Evolutionary conservation across 306 rosid species (phyloP).

Genomic region (Castanea crenata): DNA sequence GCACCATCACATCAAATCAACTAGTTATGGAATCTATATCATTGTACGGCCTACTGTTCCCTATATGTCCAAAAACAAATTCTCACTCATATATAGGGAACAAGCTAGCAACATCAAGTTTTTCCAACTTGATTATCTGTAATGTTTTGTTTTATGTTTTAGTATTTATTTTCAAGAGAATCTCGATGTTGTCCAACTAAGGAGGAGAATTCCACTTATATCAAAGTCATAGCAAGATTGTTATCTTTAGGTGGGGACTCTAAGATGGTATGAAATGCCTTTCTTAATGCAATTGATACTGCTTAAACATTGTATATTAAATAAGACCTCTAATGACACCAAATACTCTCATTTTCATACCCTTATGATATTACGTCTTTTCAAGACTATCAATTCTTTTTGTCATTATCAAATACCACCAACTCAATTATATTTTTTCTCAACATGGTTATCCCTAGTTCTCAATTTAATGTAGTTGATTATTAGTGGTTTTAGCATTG

Average conservation of each 20-base stretch:
- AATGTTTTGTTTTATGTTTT: background rate
- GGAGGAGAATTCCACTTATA: background rate
- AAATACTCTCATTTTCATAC: slow-evolving; percentile 2
- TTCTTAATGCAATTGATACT: slow-evolving; percentile 6
- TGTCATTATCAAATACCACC: background rate
- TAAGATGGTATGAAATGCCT: slow-evolving; percentile 2
- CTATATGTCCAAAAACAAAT: background rate
- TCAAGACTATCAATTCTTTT: slow-evolving; percentile 11
- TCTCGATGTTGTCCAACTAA: background rate
- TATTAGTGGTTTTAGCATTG: background rate
- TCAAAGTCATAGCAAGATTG: slow-evolving; percentile 15
- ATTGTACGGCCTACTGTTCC: background rate
- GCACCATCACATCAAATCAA: background rate
- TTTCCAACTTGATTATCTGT: background rate
- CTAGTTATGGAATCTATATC: background rate
- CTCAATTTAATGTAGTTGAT: background rate
- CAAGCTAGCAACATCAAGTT: background rate
- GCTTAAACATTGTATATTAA: slow-evolving; percentile 7
- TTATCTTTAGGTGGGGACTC: slow-evolving; percentile 28
- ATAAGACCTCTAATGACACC: slow-evolving; percentile 22
- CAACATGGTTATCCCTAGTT: background rate
- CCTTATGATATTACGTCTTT: background rate
- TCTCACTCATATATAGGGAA: background rate
- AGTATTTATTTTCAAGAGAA: background rate
- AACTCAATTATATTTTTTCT: background rate